Base-by-base conservation (phyloP, 352 stramenopile genomes). In the Pythium oligandrum region DNA sequence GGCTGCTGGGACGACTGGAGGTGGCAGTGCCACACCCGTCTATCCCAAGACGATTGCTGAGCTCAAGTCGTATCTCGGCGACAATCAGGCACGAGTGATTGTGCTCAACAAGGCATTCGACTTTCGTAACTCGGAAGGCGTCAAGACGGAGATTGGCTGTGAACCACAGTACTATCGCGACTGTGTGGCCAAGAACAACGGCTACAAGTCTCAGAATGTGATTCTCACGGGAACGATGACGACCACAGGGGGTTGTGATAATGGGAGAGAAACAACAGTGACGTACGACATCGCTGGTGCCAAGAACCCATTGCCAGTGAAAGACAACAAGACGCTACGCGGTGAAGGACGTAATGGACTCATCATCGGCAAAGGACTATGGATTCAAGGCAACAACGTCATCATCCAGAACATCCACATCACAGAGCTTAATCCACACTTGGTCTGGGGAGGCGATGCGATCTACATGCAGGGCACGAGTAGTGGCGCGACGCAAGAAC, bases 361-460 rank as follows among this genome's bases (percentile, higher is more conserved):
- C 47, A 61, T 79, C 43, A 50, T 64, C 49, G 70, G 73, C 48
- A 80, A 80, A 37, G 73, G 73, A 0, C 26, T 81, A 3, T 51
- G 40, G 40, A 65, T 82, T 51, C 30, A 12, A 3, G 71, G 70
- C 30, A 40, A 54, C 49, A 82, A 81, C 52, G 70, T 80, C 30
- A 80, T 85, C 44, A 40, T 82, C 10, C 71, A 82, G 57, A 82
- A 85, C 49, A 63, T 85, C 43, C 57, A 80, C 61, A 76, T 85
- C 59, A 77, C 59, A 12, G 53, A 85, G 40, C 47, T 85, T 11
- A 85, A 85, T 52, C 71, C 53, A 12, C 69, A 79, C 45, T 38
- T 75, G 1, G 64, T 82, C 5, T 70, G 63, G 63, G 63, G 63
- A 30, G 57, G 63, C 40, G 57, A 70, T 26, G 59, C 52, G 30